Evolutionary conservation across 1,139 yeast species (phyloP).

Genomic region (Debaryomyces sp.): DNA sequence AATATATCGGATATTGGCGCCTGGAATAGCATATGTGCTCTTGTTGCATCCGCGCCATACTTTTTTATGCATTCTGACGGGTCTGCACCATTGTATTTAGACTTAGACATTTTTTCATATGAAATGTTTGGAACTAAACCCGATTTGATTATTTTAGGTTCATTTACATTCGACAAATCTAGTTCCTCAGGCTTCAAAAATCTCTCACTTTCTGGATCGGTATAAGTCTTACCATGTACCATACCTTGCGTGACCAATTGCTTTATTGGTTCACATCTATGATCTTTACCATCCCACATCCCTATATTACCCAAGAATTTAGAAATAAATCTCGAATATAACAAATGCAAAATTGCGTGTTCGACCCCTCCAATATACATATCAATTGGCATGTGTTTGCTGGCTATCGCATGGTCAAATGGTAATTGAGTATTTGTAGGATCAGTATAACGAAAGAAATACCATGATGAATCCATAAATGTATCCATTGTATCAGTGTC

Average conservation of each 20-base stretch:
- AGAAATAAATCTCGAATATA: slow-evolving; percentile 82
- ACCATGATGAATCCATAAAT: slow-evolving; percentile 98
- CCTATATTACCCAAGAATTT: slow-evolving; percentile 72
- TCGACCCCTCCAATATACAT: slow-evolving; percentile 93
- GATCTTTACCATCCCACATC: slow-evolving; percentile 44
- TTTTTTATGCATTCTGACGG: slow-evolving; percentile 74
- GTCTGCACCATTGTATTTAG: slow-evolving; percentile 92
- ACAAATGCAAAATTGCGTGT: slow-evolving; percentile 89
- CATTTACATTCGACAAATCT: slow-evolving; percentile 38
- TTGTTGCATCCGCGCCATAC: slow-evolving; percentile 92
- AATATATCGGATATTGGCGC: slow-evolving; percentile 85
- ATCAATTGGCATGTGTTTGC: slow-evolving; percentile 76
- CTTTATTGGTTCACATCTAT: slow-evolving; percentile 76
- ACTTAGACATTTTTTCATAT: slow-evolving; percentile 94
- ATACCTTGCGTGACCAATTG: slow-evolving; percentile 91
- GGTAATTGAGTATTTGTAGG: slow-evolving; percentile 58
- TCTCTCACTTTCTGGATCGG: slow-evolving; percentile 70
- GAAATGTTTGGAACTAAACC: slow-evolving; percentile 57
- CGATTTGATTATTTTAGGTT: slow-evolving; percentile 51
- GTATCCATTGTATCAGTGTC: slow-evolving; percentile 99
- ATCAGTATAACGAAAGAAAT: slow-evolving; percentile 82
- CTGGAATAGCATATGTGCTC: slow-evolving; percentile 92
- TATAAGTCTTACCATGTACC: slow-evolving; percentile 91
- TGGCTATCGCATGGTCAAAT: slow-evolving; percentile 55
- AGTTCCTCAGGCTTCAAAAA: slow-evolving; percentile 78